Evolutionary conservation across 2,329 filamentous ascomycete genomes (phyloP), one percentile per base, ranked within the genome.

Genomic region (Aspergillus hiratsukae): DNA sequence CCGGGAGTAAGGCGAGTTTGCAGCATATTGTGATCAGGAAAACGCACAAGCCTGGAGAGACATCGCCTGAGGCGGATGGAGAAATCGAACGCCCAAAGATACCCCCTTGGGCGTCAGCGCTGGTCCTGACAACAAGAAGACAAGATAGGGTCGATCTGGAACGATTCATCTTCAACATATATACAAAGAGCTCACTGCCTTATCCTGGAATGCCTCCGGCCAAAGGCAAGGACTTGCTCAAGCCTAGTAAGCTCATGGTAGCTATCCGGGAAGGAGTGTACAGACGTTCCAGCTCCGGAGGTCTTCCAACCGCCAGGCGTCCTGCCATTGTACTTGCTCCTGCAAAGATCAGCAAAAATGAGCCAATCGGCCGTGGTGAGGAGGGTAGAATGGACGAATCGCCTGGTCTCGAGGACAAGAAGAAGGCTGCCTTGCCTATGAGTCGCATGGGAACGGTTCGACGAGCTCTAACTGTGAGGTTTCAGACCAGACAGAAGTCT

Each of bases 1-100:
- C 91, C 25, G 86, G 88, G 17, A 80, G 86, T 14, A 89, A 86
- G 63, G 82, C 83, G 14, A 81, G 85, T 43, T 72, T 88, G 52
- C 88, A 83, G 60, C 89, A 94, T 66, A 86, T 96, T 52, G 88
- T 96, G 49, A 84, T 97, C 67, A 93, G 90, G 68, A 95, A 95
- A 66, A 96, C 92, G 49, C 87, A 86, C 64, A 83, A 87, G 46
- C 70, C 76, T 6, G 73, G 82, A 4, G 70, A 78, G 17, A 72
- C 80, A 40, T 69, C 60, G 14, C 75, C 72, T 28, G 76, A 73
- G 60, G 75, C 63, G 55, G 79, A 70, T 54, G 79, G 70, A n/a
- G 78, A 81, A 35, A 86, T 95, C 60, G 87, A 87, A 63, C 84
- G 91, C 43, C 94, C 90, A 0, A 90, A 91, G 65, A 93, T 93